Percentiles rank a stretch among this genome's conserved stretches.
These are phyloP conservation scores for Magnaporthales sp. DNA, from an alignment of 2,329 filamentous ascomycete genomes.

Conservation along the genomic window DNA sequence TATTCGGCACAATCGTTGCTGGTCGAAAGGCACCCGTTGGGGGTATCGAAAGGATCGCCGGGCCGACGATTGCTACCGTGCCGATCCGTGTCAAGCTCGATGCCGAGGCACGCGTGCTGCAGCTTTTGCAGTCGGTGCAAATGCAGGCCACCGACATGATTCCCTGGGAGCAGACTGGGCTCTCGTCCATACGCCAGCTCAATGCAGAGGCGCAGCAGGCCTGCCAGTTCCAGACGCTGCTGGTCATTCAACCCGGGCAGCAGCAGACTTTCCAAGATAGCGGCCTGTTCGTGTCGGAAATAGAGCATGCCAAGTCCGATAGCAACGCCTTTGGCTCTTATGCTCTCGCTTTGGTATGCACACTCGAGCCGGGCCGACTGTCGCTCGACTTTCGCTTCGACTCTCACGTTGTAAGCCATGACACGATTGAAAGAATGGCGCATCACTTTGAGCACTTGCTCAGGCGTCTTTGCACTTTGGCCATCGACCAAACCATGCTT, in stretches of 20 bases:
- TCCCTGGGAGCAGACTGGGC: not conserved
- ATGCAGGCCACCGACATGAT: not conserved
- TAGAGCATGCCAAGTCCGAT: not conserved
- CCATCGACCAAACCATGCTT: not conserved
- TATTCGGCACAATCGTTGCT: conserved; percentile 19
- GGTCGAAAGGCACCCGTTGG: conserved; percentile 17
- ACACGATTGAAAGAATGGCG: not conserved
- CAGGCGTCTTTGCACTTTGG: not conserved
- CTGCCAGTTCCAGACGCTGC: not conserved
- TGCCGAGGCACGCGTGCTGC: not conserved
- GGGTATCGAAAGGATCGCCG: conserved; percentile 12
- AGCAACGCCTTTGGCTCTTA: not conserved
- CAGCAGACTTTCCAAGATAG: not conserved
- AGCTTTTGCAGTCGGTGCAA: not conserved
- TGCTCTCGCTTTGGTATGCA: not conserved
- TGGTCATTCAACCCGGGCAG: not conserved
- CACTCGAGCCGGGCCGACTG: not conserved
- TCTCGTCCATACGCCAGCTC: not conserved
- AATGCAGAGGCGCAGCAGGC: not conserved
- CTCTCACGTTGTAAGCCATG: not conserved
- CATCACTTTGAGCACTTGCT: not conserved
- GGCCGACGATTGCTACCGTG: not conserved
- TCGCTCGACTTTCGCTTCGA: not conserved
- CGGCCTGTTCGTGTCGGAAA: not conserved
- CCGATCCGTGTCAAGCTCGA: not conserved